Conservation (phyloP, 768 basidiomycete genomes). For the Fomitopsis pulvina region DNA sequence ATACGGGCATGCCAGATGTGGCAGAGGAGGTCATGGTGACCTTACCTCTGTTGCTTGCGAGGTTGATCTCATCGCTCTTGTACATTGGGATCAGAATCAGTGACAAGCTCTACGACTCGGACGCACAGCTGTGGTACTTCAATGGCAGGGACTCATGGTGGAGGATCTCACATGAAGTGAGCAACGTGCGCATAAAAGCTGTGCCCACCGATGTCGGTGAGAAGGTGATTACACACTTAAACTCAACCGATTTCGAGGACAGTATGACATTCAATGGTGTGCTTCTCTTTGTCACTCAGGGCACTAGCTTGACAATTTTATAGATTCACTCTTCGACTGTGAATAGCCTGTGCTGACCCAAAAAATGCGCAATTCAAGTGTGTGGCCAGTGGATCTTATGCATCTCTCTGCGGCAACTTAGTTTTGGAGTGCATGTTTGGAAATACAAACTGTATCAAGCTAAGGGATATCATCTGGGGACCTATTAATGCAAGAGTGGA, state of each 20-base stretch:
- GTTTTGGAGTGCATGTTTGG: too few relatives aligned
- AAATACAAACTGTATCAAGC: too few relatives aligned
- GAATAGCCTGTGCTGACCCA: too few relatives aligned
- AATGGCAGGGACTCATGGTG: not conserved
- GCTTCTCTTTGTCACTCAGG: constrained; percentile 10
- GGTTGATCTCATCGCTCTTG: not conserved
- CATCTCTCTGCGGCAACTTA: too few relatives aligned
- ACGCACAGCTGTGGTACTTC: not conserved
- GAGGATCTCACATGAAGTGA: not conserved
- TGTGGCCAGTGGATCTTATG: too few relatives aligned
- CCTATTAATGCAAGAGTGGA: too few relatives aligned
- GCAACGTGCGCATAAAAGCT: not conserved
- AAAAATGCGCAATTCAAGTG: too few relatives aligned
- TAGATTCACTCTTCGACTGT: too few relatives aligned
- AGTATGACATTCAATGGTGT: constrained; percentile 6
- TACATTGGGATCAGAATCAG: not conserved
- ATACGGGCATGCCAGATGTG: not conserved
- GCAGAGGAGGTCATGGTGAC: not conserved
- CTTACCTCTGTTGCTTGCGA: not conserved
- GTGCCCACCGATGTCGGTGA: not conserved
- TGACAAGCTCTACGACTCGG: not conserved
- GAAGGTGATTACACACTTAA: not conserved
- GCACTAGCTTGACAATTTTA: too few relatives aligned
- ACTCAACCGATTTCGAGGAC: not conserved
- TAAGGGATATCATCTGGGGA: too few relatives aligned